A percentile compares a stretch with the other conserved stretches of the same genome.
Conservation (phyloP, 352 stramenopile genomes). For the Pythium monospermum region DNA sequence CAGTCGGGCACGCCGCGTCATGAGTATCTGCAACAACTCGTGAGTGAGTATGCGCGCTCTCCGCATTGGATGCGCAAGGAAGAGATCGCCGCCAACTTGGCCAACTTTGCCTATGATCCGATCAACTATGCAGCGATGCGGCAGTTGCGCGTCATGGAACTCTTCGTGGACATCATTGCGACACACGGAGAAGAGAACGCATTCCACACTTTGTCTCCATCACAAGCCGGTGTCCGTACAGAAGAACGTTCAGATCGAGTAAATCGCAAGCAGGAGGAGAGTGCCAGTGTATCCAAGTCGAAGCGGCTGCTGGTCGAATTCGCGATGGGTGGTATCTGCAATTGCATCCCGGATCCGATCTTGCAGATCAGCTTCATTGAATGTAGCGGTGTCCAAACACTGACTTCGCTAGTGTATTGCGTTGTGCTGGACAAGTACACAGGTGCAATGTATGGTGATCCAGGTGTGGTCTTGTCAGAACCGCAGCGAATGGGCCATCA, state of each 20-base stretch:
- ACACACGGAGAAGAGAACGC: conserved; percentile 1
- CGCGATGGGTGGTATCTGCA: conserved; percentile 68
- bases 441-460: neutral
- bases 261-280: neutral
- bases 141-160: conserved; percentile 55
- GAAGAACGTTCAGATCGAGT: no score
- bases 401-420: conserved; percentile 39
- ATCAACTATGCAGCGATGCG: conserved; percentile 71
- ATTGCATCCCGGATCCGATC: conserved; percentile 56
- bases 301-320: conserved; percentile 55
- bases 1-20: conserved; percentile 61
- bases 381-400: conserved; percentile 35
- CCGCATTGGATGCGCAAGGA: conserved; percentile 54
- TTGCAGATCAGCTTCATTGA: conserved; percentile 56
- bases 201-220: conserved; percentile 1
- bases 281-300: neutral
- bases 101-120: conserved; percentile 83
- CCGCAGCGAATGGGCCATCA: no score
- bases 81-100: conserved; percentile 73
- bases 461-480: neutral
- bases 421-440: conserved; percentile 11
- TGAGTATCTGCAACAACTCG: conserved; percentile 73
- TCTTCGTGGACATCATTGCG: conserved; percentile 73
- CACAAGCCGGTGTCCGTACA: no score
- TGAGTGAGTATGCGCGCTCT: conserved; percentile 68